Evolutionary conservation across 2,329 filamentous ascomycete species (phyloP).

Genomic region (Microcyclospora pomicola): DNA sequence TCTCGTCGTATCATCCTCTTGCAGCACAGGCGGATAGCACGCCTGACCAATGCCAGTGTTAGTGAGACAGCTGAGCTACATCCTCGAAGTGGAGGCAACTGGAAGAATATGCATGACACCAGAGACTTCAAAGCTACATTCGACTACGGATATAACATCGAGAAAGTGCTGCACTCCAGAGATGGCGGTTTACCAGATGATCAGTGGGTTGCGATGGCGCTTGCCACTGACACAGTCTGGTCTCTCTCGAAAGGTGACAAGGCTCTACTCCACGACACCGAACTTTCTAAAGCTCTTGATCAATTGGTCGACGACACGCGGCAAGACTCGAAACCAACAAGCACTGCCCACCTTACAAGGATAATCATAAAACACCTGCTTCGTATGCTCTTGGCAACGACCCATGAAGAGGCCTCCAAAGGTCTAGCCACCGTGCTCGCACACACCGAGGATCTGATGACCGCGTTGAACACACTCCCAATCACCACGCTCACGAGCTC

Average conservation of each 20-base stretch:
- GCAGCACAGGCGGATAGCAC: constrained; percentile 20
- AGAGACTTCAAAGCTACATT: constrained; percentile 23
- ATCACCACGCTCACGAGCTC: constrained; percentile 5
- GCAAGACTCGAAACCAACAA: too few relatives aligned
- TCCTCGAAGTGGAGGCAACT: constrained; percentile 12
- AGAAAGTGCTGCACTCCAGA: constrained; percentile 12
- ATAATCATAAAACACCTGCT: too few relatives aligned
- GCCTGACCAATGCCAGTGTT: constrained; percentile 12
- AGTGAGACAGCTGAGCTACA: too few relatives aligned
- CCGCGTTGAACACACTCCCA: constrained; percentile 2
- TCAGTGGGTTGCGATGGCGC: constrained; percentile 10
- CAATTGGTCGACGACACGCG: too few relatives aligned
- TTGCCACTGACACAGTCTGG: constrained; percentile 17
- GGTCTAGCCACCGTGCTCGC: too few relatives aligned
- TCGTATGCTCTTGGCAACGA: too few relatives aligned
- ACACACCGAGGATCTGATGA: too few relatives aligned
- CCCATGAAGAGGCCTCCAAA: too few relatives aligned
- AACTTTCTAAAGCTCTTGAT: too few relatives aligned
- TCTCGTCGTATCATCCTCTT: constrained; percentile 19
- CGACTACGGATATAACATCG: constrained; percentile 20
- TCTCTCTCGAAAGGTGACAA: constrained; percentile 3
- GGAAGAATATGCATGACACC: constrained; percentile 18
- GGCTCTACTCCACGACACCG: too few relatives aligned
- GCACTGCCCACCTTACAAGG: too few relatives aligned
- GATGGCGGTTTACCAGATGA: constrained; percentile 6